A percentile compares a stretch with the other conserved stretches of the same genome.
These are phyloP conservation scores for Axilococcus clingmanii DNA, from an alignment of 139 green algal species.

Conservation along the genomic window DNA sequence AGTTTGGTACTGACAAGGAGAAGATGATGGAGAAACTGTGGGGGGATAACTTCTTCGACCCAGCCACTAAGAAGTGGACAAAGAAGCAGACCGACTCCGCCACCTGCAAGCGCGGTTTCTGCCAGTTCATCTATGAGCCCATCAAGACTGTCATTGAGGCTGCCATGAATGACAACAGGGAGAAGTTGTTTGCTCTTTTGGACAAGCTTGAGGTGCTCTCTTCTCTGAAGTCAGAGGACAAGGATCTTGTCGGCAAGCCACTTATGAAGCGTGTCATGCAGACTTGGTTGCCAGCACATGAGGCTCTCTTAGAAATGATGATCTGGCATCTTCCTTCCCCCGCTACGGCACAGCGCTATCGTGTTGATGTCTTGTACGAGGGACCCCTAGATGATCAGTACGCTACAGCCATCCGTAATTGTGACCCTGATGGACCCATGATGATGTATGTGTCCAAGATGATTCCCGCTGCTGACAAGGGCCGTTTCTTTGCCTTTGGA, in stretches of 20 bases:
- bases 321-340: constrained; percentile 81
- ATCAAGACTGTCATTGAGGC: constrained; percentile 91
- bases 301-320: constrained; percentile 99
- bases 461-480: constrained; percentile 96
- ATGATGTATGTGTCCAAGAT: constrained; percentile 99
- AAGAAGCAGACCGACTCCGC: constrained; percentile 81
- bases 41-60: constrained; percentile 98
- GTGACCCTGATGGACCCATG: constrained; percentile 87
- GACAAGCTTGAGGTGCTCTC: constrained; percentile 75
- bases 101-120: constrained; percentile 92
- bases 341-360: constrained; percentile 88
- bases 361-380: constrained; percentile 96
- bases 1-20: constrained; percentile 84
- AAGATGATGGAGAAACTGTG: constrained; percentile 95
- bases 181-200: constrained; percentile 91
- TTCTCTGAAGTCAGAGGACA: constrained; percentile 85
- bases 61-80: constrained; percentile 95
- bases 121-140: constrained; percentile 97
- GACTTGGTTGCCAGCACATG: constrained; percentile 84
- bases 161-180: constrained; percentile 93
- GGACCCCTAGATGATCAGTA: constrained; percentile 94
- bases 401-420: constrained; percentile 88
- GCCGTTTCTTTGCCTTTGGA: constrained; percentile 97
- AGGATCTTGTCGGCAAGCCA: constrained; percentile 91
- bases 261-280: constrained; percentile 88